Conservation (phyloP, 257 asterid species). For the Osmanthus fragrans region DNA sequence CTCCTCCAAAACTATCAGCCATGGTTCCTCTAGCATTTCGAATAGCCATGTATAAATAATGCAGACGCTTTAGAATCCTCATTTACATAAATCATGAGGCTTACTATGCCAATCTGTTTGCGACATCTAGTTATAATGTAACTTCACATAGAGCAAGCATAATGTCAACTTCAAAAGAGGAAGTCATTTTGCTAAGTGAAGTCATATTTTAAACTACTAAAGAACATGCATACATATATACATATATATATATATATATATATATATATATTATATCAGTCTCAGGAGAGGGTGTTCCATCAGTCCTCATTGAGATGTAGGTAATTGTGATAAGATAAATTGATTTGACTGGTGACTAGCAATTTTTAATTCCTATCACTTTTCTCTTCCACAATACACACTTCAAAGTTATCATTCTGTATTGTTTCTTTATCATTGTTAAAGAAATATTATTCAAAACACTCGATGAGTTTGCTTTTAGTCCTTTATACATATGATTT, state of each 20-base stretch:
- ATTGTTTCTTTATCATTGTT: not conserved
- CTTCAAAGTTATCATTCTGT: not conserved
- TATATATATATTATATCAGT: not conserved
- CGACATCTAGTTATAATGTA: not conserved
- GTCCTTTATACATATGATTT: not conserved
- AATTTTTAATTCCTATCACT: not conserved
- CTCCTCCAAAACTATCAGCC: not conserved
- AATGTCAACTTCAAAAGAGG: not conserved
- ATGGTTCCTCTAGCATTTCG: not conserved
- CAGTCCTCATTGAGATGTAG: not conserved
- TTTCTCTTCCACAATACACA: not conserved
- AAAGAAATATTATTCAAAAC: not conserved
- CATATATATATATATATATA: too few species aligned
- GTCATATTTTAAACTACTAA: not conserved
- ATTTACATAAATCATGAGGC: not conserved
- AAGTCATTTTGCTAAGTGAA: not conserved
- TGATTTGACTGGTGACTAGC: not conserved
- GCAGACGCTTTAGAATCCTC: not conserved
- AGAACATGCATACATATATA: too few species aligned
- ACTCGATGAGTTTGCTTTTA: not conserved
- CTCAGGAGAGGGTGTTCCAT: too few species aligned
- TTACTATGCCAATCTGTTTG: not conserved
- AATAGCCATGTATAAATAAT: not conserved
- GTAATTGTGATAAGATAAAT: not conserved
- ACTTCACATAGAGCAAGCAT: not conserved